Evolutionary conservation across 495 filamentous ascomycete genomes (phyloP), one percentile per base, ranked within the genome.

Genomic region (Trichoderma virens): DNA sequence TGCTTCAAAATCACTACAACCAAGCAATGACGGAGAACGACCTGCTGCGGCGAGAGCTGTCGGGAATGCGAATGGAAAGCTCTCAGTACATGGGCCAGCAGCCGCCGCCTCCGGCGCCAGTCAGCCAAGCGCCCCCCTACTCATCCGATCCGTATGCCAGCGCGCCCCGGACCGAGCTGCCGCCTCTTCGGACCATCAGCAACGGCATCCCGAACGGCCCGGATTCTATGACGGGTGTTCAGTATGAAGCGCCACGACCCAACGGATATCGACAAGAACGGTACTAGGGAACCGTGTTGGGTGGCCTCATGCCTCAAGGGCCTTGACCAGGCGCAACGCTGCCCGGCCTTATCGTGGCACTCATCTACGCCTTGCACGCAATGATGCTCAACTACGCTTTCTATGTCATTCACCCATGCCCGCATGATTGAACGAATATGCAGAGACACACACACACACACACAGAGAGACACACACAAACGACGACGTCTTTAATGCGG

Each of bases 141-240:
- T 56, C 35, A n/a, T 59, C 62, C 18, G 71, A 77, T 59, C 70
- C 68, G 54, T 75, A 71, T 47, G 67, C 65, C 8, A 70, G 67
- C 65, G 63, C 62, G 5, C 51, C 73, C 18, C 72, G 73, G 11
- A 75, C 76, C 7, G 79, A 82, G 64, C 68, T 84, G 16, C 81
- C 81, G 2, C 82, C 82, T 25, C 70, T 84, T 39, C 70, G 82
- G 16, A 69, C 73, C 5, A 56, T 80, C 5, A 74, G 71, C 54
- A 64, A 64, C 5, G 65, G 64, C 54, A 62, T 62, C 28, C 69
- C 64, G 9, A 66, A 70, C 51, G 72, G 5, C 51, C 73, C 78
- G 6, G 81, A 84, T 13, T 75, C 77, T 6, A 84, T 84, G 82
- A 81, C 79, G 27, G 82, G 82, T 14, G 78, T 84, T 13, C 82